phyloP scores from a whole-genome alignment of 805 yeast species.

The Myxozyma mucilagina region DNA sequence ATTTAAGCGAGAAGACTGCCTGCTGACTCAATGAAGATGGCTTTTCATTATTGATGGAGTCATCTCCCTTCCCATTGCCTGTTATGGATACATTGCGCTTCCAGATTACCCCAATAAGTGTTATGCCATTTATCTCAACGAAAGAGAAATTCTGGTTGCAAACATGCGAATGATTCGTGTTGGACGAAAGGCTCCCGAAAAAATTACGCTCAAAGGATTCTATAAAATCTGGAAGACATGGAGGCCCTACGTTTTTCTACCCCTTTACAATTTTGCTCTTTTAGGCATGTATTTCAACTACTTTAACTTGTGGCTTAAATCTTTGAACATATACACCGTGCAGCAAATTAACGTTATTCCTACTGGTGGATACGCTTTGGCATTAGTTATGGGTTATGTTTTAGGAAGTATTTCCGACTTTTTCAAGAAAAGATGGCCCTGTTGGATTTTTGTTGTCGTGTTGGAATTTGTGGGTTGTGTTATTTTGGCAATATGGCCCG shows the following conservation, averaged over 20 bases:
- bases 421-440: conserved; percentile 34
- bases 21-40: conserved; percentile 4
- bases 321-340: conserved; percentile 35
- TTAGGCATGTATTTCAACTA: conserved; percentile 19
- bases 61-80: conserved; percentile 19
- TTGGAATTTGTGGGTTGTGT: conserved; percentile 32
- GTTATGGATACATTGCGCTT: conserved; percentile 42
- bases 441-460: not conserved
- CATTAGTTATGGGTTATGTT: conserved; percentile 35
- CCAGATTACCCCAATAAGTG: conserved; percentile 64
- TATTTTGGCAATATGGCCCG: conserved; percentile 46
- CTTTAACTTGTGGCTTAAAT: conserved; percentile 40
- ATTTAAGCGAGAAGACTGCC: not conserved
- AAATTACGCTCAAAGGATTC: conserved; percentile 6
- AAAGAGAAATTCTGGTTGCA: conserved; percentile 3
- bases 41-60: conserved; percentile 25
- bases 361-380: conserved; percentile 41
- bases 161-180: conserved; percentile 13
- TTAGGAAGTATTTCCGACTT: conserved; percentile 38
- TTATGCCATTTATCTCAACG: conserved; percentile 49
- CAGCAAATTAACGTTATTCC: conserved; percentile 40
- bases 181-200: conserved; percentile 13
- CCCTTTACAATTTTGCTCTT: conserved; percentile 3
- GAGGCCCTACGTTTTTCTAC: conserved; percentile 16
- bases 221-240: conserved; percentile 8